Base-by-base conservation (phyloP, 352 stramenopile genomes). In the Blastocystis sp. region DNA sequence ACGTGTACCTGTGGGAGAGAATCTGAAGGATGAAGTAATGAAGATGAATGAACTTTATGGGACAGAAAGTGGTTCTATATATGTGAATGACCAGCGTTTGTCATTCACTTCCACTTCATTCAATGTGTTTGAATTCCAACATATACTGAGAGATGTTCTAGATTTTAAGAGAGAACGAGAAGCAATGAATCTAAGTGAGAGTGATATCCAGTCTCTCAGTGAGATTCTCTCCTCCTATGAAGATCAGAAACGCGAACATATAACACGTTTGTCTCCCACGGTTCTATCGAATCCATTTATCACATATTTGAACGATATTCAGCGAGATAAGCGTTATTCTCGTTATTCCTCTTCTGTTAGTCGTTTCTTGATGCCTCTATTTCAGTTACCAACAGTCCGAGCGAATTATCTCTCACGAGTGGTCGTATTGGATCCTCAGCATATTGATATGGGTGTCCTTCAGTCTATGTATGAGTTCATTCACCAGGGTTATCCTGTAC, bases 61-160 rank as follows among this genome's bases (percentile, higher is more conserved):
- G 80, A 88, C 24, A 89, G 92, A 75, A 88, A 78, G 35, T 37
- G 91, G 93, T 88, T 91, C 91, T 29, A 91, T 97, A 11, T 90
- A 95, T 37, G 74, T 97, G 81, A 96, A 96, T 73, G 94, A 93
- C 24, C 93, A 94, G 61, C 85, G 89, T 11, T 87, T 96, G 9
- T 91, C 95, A 69, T 90, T 93, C 11, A 92, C 90, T 71, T 90
- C 93, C 66, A 89, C 90, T 0, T 94, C 92, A 7, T 97, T 97
- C 88, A 97, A 96, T 89, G 89, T 95, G 21, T 97, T 96, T 63
- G 91, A 95, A 77, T 93, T 96, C 24, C 90, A 96, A 88, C 91
- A 90, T 39, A 91, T 89, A 7, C 77, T 96, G 21, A 93, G 93
- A 71, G 89, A 91, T 19, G 27, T n/a, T n/a, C n/a, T 65, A 9